These are phyloP conservation scores for Serendipita vermifera DNA, from an alignment of 768 basidiomycete species.

Conservation along the genomic window DNA sequence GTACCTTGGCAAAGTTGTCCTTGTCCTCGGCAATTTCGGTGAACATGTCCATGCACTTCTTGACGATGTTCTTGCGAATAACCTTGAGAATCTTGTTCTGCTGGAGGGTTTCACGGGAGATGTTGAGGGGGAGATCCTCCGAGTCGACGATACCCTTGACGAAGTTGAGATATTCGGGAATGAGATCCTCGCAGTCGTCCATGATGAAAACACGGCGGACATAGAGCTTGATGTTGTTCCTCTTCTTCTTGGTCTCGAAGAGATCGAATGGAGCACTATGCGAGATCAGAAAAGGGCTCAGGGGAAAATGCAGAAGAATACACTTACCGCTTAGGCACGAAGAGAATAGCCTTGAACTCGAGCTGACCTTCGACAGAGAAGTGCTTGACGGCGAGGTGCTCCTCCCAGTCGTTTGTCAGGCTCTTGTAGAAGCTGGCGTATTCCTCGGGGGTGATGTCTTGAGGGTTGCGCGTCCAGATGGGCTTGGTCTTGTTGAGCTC, in stretches of 20 bases:
- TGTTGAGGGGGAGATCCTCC: constrained; percentile 98
- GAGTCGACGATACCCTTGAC: constrained; percentile 99
- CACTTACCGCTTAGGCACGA: constrained; percentile 82
- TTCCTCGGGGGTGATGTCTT: constrained; percentile 85
- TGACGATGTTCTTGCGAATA: constrained; percentile 98
- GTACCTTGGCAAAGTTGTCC: constrained; percentile 89
- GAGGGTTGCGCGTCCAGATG: constrained; percentile 97
- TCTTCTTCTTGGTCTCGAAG: constrained; percentile 99
- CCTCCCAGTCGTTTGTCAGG: constrained; percentile 99
- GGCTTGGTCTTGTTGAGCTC: constrained; percentile 99
- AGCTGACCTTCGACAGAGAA: constrained; percentile 99
- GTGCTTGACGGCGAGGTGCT: constrained; percentile 98
- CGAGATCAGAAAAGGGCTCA: constrained; percentile 9
- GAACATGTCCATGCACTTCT: constrained; percentile 93
- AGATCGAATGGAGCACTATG: constrained; percentile 92
- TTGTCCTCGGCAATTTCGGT: constrained; percentile 98
- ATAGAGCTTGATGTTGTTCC: constrained; percentile 99
- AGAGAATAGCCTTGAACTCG: constrained; percentile 99
- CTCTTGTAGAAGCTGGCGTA: constrained; percentile 98
- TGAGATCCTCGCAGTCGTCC: constrained; percentile 99
- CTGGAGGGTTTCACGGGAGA: constrained; percentile 98
- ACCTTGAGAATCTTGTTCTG: constrained; percentile 99
- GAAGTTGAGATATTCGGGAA: constrained; percentile 99
- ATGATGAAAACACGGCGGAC: constrained; percentile 99
- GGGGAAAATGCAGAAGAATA: not conserved